Base-by-base conservation (phyloP, 768 basidiomycete genomes). In the Saitozyma podzolica region DNA sequence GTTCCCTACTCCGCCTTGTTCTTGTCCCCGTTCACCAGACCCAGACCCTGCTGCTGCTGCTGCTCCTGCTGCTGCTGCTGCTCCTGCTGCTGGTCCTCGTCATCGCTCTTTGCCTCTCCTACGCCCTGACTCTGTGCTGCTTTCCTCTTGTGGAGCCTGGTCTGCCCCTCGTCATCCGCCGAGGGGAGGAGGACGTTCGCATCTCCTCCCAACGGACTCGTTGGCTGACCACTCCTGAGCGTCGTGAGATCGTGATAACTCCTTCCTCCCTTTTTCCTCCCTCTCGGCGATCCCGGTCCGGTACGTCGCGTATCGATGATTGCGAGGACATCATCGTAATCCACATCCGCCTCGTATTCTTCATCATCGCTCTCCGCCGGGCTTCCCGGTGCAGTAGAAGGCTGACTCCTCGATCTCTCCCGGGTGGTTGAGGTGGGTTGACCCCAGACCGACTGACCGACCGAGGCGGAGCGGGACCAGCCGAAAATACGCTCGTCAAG, bases 401-500 rank as follows among this genome's bases (percentile, higher is more conserved):
- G 70, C 80, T 84, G 65, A 49, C 70, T 68, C 56, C 76, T 62
- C 39, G 57, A 53, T 63, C 75, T 45, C 79, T 72, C 73, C 81
- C 20, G 82, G 81, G 63, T 69, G n/a, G 64, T 61, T 29, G 29
- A 29, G 41, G 29, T 3, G 37, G 53, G 54, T 9, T 86, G 89
- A 40, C 86, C 86, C 92, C 91, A 93, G n/a, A 86, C 90, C 70
- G 88, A 90, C 3, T 90, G 91, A n/a, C 91, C 90, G 53, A 85
- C 86, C 54, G 80, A 82, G 1, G 89, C 85, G 19, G n/a, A 51
- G 39, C 58, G 51, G 9, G 43, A 67, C 74, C 68, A 64, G 63
- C 92, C 93, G 75, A 95, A 96, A 29, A 96, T 84, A 8, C 90
- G 87, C 80, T 95, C 93, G 77, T 96, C 92, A 14, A 95, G 84